phyloP scores from a whole-genome alignment of 1,284 basidiomycete species.

The Schizophyllum commune region DNA sequence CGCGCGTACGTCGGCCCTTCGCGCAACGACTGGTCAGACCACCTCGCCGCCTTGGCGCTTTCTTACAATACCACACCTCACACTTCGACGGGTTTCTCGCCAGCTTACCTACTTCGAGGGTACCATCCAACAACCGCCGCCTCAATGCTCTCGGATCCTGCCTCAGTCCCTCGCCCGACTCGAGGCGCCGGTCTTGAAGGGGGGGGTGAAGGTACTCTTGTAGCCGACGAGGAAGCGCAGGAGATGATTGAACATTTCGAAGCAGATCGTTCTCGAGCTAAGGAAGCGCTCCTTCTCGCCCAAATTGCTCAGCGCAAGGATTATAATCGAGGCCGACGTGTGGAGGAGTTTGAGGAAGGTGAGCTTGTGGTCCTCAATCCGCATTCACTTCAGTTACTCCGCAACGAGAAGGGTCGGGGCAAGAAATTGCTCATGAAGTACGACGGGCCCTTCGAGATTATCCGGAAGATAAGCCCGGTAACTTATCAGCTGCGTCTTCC shows the following conservation, averaged over 20 bases:
- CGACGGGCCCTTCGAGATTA: constrained; percentile 10
- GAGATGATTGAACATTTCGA: constrained; percentile 15
- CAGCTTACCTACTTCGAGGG: constrained; percentile 18
- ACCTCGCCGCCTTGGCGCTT: constrained; percentile 13
- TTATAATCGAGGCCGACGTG: constrained; percentile 16
- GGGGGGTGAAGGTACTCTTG: constrained; percentile 1
- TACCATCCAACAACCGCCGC: constrained; percentile 15
- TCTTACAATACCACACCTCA: constrained; percentile 19
- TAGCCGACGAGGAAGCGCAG: constrained; percentile 6
- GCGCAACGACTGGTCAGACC: constrained; percentile 12
- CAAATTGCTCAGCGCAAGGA: constrained; percentile 14
- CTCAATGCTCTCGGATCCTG: constrained; percentile 2
- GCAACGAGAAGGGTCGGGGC: constrained; percentile 8
- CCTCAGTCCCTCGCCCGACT: background rate
- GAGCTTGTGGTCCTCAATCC: constrained; percentile 19
- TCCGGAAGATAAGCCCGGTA: constrained; percentile 4
- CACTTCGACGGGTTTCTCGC: constrained; percentile 15
- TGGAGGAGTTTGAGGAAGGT: constrained; percentile 18
- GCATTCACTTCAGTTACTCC: constrained; percentile 11
- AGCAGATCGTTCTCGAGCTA: constrained; percentile 12
- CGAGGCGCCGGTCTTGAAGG: background rate
- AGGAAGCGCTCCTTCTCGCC: constrained; percentile 17
- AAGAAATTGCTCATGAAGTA: constrained; percentile 8
- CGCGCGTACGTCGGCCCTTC: constrained; percentile 11
- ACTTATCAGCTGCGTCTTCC: constrained; percentile 8